Evolutionary conservation across 2,329 filamentous ascomycete species (phyloP).

Genomic region (Xylogone sp.): DNA sequence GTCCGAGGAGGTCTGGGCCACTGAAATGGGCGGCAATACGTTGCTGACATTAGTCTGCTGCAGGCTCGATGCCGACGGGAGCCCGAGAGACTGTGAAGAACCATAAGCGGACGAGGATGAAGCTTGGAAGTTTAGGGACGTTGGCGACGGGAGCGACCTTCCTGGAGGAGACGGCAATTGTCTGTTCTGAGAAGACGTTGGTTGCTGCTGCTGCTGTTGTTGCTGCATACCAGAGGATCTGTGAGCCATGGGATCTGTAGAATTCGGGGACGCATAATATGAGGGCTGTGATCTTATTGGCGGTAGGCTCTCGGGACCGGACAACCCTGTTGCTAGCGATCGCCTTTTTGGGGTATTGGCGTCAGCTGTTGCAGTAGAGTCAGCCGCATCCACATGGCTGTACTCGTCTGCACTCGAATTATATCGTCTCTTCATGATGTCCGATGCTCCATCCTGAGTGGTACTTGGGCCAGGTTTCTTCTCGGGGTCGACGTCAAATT

Average conservation of each 20-base stretch:
- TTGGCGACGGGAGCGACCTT: slow-evolving; percentile 24
- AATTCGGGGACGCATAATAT: slow-evolving; percentile 10
- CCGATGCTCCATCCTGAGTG: slow-evolving; percentile 12
- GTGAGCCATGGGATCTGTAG: slow-evolving; percentile 9
- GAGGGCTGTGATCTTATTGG: slow-evolving; percentile 17
- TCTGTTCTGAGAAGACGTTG: slow-evolving; percentile 21
- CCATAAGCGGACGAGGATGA: slow-evolving; percentile 20
- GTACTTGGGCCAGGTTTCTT: slow-evolving; percentile 4
- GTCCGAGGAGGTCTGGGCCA: slow-evolving; percentile 16
- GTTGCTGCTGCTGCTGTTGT: no score
- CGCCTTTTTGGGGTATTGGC: slow-evolving; percentile 16
- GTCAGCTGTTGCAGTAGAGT: slow-evolving; percentile 13
- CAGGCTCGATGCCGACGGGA: slow-evolving; percentile 14
- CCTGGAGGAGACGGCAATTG: slow-evolving; percentile 27
- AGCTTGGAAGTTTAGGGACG: slow-evolving; percentile 23
- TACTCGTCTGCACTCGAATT: slow-evolving; percentile 14
- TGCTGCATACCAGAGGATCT: slow-evolving; percentile 24
- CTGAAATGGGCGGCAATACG: slow-evolving; percentile 20
- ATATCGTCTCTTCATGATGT: slow-evolving; percentile 24
- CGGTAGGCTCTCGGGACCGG: slow-evolving; percentile 15
- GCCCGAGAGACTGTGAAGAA: slow-evolving; percentile 12
- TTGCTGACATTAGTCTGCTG: slow-evolving; percentile 11
- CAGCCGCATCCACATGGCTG: slow-evolving; percentile 8
- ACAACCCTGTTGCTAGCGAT: slow-evolving; percentile 11
- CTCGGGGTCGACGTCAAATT: slow-evolving; percentile 8